phyloP scores from a whole-genome alignment of 306 rosid species.

The Pueraria montana region DNA sequence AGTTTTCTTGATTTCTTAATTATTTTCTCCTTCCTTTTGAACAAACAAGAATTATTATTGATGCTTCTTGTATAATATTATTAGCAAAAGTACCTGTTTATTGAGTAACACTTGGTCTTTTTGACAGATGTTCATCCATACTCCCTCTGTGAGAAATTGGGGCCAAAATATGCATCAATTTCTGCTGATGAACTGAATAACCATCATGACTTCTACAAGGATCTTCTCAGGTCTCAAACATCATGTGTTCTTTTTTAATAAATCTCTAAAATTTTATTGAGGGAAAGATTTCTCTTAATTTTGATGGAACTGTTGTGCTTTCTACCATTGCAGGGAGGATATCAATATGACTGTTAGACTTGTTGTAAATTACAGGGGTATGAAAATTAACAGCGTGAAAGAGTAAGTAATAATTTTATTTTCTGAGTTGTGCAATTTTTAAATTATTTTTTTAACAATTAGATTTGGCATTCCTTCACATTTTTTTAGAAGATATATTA shows the following conservation, averaged over 20 bases:
- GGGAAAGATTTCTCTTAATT: constrained; percentile 25
- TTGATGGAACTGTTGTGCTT: constrained; percentile 44
- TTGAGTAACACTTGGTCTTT: constrained; percentile 34
- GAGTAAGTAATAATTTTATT: constrained; percentile 65
- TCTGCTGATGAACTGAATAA: constrained; percentile 72
- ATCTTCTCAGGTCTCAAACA: constrained; percentile 87
- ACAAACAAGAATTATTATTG: background rate
- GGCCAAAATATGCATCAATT: constrained; percentile 83
- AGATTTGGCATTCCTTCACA: background rate
- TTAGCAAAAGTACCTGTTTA: constrained; percentile 37
- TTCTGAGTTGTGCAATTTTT: constrained; percentile 7
- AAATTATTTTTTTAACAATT: background rate
- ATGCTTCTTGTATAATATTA: constrained; percentile 27
- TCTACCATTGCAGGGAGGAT: constrained; percentile 75
- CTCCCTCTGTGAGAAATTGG: constrained; percentile 88
- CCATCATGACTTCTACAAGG: constrained; percentile 72
- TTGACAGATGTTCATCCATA: constrained; percentile 82
- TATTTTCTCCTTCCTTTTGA: constrained; percentile 24
- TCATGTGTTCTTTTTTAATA: constrained; percentile 22
- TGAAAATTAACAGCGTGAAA: constrained; percentile 80
- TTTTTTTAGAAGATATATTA: background rate
- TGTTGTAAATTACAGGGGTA: constrained; percentile 85
- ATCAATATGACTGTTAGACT: constrained; percentile 88
- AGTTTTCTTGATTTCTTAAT: constrained; percentile 57
- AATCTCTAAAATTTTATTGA: constrained; percentile 22